phyloP scores from a whole-genome alignment of 2,329 filamentous ascomycete genomes.

The Hypocrella siamensis region DNA sequence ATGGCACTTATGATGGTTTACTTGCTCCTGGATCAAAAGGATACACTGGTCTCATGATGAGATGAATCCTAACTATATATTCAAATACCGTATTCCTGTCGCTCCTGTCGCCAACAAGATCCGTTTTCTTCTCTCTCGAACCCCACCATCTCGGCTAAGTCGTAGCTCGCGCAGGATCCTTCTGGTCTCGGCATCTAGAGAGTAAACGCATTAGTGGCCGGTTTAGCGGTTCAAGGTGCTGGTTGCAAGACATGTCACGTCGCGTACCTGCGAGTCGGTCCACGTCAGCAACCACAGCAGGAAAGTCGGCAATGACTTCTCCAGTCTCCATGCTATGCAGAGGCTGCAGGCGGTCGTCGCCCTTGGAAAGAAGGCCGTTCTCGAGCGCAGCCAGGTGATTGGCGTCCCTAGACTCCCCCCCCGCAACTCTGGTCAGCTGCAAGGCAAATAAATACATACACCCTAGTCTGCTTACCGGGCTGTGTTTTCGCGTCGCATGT shows the following conservation, averaged over 20 bases:
- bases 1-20: too few relatives aligned
- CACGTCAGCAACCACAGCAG: background rate
- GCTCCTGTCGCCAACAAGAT: background rate
- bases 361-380: background rate
- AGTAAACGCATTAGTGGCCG: background rate
- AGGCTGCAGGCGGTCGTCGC: background rate
- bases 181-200: background rate
- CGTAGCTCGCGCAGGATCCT: background rate
- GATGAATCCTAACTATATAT: too few relatives aligned
- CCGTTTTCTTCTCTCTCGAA: background rate
- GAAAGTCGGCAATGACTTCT: background rate
- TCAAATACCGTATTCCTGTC: background rate
- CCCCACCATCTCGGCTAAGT: background rate
- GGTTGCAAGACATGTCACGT: background rate
- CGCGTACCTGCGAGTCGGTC: background rate
- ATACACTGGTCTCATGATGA: too few relatives aligned
- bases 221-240: background rate
- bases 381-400: background rate
- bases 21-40: too few relatives aligned
- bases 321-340: background rate
- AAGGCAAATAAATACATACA: background rate
- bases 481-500: background rate
- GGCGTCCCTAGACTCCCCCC: background rate
- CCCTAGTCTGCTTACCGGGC: background rate
- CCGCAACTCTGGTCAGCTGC: background rate